phyloP scores from a whole-genome alignment of 140 eudicot species.

The Oenanthe javanica region DNA sequence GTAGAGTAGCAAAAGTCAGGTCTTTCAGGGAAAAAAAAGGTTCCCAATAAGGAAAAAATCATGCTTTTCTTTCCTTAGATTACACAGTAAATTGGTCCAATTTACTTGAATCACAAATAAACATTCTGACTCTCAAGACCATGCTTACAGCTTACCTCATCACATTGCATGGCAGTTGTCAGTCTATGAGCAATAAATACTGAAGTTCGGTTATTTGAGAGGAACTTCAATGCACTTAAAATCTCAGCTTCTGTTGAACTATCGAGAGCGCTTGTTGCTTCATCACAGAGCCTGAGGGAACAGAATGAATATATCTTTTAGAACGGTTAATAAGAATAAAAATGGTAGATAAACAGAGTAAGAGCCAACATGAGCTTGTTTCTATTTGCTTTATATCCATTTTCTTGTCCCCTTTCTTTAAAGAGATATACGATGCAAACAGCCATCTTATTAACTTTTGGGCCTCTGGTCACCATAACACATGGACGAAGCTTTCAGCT shows the following conservation, averaged over 20 bases:
- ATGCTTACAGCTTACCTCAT: too few relatives aligned
- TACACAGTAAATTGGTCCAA: not conserved
- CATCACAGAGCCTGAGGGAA: slow-evolving; percentile 79
- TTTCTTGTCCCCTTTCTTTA: too few relatives aligned
- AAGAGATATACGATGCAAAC: too few relatives aligned
- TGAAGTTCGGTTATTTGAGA: too few relatives aligned
- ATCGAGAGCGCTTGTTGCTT: slow-evolving; percentile 87
- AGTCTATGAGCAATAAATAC: too few relatives aligned
- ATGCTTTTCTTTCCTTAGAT: not conserved
- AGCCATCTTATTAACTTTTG: too few relatives aligned
- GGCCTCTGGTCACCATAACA: too few relatives aligned
- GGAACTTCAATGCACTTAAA: too few relatives aligned
- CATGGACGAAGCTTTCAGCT: too few relatives aligned
- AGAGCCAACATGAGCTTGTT: not conserved
- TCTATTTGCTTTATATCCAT: too few relatives aligned
- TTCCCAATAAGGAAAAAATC: not conserved
- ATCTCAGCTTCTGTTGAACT: too few relatives aligned
- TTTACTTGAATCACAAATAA: not conserved
- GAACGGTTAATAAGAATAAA: not conserved
- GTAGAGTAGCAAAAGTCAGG: not conserved
- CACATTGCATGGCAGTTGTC: too few relatives aligned
- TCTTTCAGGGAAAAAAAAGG: not conserved
- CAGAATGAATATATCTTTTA: not conserved
- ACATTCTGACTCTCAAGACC: not conserved
- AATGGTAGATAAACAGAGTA: not conserved